Base-by-base conservation (phyloP, 352 stramenopile species). In the Poterioochromonas sp. region DNA sequence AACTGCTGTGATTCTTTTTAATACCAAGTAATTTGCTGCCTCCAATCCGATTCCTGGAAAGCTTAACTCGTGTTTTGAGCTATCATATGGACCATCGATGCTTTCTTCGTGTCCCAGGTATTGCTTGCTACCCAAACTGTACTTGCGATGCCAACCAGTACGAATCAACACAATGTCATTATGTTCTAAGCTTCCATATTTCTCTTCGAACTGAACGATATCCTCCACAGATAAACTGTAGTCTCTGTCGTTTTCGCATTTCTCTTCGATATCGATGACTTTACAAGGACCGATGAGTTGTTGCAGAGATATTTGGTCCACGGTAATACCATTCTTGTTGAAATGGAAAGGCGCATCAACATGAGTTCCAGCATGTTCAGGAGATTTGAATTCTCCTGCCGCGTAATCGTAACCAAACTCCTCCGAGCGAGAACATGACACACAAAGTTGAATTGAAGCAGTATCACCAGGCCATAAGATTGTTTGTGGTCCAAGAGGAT, bases 271-370 rank as follows among this genome's bases (percentile, higher is more conserved):
- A 71, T 71, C 62, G 26, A 71, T 41, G 8, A 71, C 62, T n/a
- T 32, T n/a, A 29, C 8, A 12, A 8, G 15, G 15, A 12, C 15
- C 32, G 18, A 71, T 71, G 12, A 71, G 39, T 32, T 71, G 8
- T 29, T 47, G 5, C 32, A 71, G 26, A 22, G 34, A 29, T 5
- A 71, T 41, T 8, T 40, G 1, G 32, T 71, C 62, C 11, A 71
- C 62, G 3, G n/a, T 5, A 3, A 15, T 43, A 29, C 62, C 62
- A 44, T 40, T 47, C 8, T 12, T 44, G 34, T 71, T 12, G 32
- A 71, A 71, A 29, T 71, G 62, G 26, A 47, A 71, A 41, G 62
- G 62, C 5, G 62, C 62, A 71, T 71, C 62, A 22, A 71, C 62
- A 47, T 71, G 62, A 71, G 62, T 71, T 41, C 62, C 62, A 44